Evolutionary conservation across 1,284 basidiomycete genomes (phyloP).

Genomic region (Ustilago shanxiensis): DNA sequence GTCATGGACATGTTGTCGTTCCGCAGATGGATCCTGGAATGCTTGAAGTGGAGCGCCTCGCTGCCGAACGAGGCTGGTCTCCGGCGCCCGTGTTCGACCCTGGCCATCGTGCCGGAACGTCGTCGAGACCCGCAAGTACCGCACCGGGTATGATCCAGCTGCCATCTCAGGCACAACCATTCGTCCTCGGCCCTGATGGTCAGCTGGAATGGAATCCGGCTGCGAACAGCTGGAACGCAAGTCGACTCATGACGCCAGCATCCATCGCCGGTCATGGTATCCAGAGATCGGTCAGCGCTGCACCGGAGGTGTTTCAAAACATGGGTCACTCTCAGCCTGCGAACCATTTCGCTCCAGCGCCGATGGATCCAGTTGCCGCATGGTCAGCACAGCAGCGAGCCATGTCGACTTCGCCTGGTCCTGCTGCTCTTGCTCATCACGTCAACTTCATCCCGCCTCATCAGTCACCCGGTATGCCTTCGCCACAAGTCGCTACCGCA

Average conservation of each 20-base stretch:
- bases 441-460: slow-evolving; percentile 16
- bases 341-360: background rate
- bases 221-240: slow-evolving; percentile 43
- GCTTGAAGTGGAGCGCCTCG: slow-evolving; percentile 46
- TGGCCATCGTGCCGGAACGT: slow-evolving; percentile 9
- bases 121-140: slow-evolving; percentile 43
- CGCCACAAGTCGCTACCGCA: slow-evolving; percentile 1
- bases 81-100: slow-evolving; percentile 46
- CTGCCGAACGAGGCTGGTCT: slow-evolving; percentile 62
- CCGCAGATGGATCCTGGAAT: slow-evolving; percentile 39
- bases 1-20: slow-evolving; percentile 9
- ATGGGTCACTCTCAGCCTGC: slow-evolving; percentile 6
- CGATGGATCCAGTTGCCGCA: slow-evolving; percentile 12
- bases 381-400: slow-evolving; percentile 44
- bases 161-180: slow-evolving; percentile 37
- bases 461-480: background rate
- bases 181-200: slow-evolving; percentile 29
- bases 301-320: slow-evolving; percentile 46
- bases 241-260: slow-evolving; percentile 33
- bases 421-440: slow-evolving; percentile 12
- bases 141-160: slow-evolving; percentile 54
- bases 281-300: slow-evolving; percentile 51
- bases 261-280: slow-evolving; percentile 23
- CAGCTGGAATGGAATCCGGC: slow-evolving; percentile 44
- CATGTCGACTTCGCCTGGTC: slow-evolving; percentile 45